A percentile compares a stretch with the other conserved stretches of the same genome.
Conservation (phyloP, 2,329 filamentous ascomycete genomes). For the Claviceps sp. region DNA sequence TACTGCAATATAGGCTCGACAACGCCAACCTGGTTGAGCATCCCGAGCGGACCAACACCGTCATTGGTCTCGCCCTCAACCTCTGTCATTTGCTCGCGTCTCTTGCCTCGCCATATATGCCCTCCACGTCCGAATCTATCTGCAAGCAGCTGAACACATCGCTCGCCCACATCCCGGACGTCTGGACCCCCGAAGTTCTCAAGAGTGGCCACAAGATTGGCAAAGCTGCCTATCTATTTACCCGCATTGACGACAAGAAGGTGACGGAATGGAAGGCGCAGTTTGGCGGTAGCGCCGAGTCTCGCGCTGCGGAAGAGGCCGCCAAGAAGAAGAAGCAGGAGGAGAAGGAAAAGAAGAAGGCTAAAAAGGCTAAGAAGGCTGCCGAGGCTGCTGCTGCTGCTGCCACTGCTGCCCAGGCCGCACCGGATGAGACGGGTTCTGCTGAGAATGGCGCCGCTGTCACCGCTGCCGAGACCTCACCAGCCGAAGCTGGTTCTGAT, state of each 20-base stretch:
- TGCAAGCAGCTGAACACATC: constrained; percentile 54
- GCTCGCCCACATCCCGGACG: constrained; percentile 40
- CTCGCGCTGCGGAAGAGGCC: constrained; percentile 33
- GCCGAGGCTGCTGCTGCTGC: constrained; percentile 13
- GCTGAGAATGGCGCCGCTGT: constrained; percentile 4
- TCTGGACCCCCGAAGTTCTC: constrained; percentile 48
- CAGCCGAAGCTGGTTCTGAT: no score
- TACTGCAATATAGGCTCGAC: constrained; percentile 40
- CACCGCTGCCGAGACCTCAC: neutral
- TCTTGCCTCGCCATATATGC: constrained; percentile 74
- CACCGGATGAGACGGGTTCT: constrained; percentile 6
- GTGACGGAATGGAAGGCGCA: constrained; percentile 69
- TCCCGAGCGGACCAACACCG: constrained; percentile 39
- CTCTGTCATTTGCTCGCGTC: constrained; percentile 70
- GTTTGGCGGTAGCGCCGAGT: constrained; percentile 48
- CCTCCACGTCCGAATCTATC: constrained; percentile 61
- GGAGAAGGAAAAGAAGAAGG: constrained; percentile 29
- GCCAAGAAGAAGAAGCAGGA: constrained; percentile 37
- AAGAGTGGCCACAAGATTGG: constrained; percentile 69
- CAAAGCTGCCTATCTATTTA: constrained; percentile 66
- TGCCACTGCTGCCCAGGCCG: constrained; percentile 1
- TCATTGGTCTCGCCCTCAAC: constrained; percentile 72
- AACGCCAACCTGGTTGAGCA: constrained; percentile 41
- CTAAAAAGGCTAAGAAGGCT: constrained; percentile 22
- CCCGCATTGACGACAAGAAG: constrained; percentile 70